phyloP scores from a whole-genome alignment of 768 basidiomycete genomes.

The Podaxis pistillaris region DNA sequence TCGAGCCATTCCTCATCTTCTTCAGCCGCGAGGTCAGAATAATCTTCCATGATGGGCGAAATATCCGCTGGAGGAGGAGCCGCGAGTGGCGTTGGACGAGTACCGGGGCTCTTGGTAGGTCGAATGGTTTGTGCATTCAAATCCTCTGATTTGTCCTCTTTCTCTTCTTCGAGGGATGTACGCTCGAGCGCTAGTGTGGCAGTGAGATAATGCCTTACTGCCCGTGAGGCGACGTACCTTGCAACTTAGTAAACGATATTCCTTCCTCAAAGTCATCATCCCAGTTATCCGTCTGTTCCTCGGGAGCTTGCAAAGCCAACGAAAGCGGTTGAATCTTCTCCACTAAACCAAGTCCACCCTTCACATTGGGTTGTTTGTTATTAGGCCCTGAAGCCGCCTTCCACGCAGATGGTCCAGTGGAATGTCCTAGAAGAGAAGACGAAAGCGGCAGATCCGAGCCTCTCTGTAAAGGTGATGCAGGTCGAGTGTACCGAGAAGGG shows the following conservation, averaged over 20 bases:
- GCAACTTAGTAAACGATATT: conserved; percentile 83
- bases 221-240: conserved; percentile 37
- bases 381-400: conserved; percentile 26
- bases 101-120: conserved; percentile 63
- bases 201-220: conserved; percentile 11
- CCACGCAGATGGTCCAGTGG: conserved; percentile 31
- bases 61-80: conserved; percentile 63
- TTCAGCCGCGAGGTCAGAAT: conserved; percentile 82
- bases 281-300: conserved; percentile 95
- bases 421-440: conserved; percentile 29
- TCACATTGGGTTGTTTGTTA: conserved; percentile 26
- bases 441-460: conserved; percentile 32
- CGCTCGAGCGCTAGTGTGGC: conserved; percentile 57
- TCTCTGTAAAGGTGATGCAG: conserved; percentile 46
- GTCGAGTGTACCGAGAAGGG: conserved; percentile 46
- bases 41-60: conserved; percentile 80
- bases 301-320: conserved; percentile 67
- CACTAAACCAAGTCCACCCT: conserved; percentile 39
- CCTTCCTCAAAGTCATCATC: conserved; percentile 98
- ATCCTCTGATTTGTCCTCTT: conserved; percentile 54
- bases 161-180: conserved; percentile 54
- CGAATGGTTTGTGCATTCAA: conserved; percentile 75
- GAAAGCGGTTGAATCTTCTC: conserved; percentile 63
- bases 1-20: conserved; percentile 69
- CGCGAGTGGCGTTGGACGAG: conserved; percentile 51